Evolutionary conservation across 2,329 filamentous ascomycete species (phyloP).

Genomic region (Pseudogymnoascus sp.): DNA sequence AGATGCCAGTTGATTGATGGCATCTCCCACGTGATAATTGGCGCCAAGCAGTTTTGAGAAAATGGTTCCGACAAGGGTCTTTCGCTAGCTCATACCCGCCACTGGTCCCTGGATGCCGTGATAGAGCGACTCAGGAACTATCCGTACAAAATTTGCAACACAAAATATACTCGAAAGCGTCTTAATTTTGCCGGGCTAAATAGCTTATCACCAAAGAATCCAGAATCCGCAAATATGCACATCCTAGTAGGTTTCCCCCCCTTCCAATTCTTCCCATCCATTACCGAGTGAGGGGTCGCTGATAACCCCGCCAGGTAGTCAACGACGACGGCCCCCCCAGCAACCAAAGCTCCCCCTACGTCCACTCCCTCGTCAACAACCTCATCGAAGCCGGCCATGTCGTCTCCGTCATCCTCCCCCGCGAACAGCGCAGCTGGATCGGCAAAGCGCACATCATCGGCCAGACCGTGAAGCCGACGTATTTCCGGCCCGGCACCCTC

Average conservation of each 20-base stretch:
- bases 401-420: slow-evolving; percentile 87
- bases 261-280: background rate
- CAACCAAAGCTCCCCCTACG: slow-evolving; percentile 69
- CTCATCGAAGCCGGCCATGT: slow-evolving; percentile 69
- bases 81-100: background rate
- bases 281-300: background rate
- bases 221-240: slow-evolving; percentile 34
- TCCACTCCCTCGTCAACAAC: slow-evolving; percentile 63
- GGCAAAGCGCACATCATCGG: slow-evolving; percentile 96
- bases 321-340: slow-evolving; percentile 81
- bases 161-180: background rate
- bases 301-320: slow-evolving; percentile 37
- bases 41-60: background rate
- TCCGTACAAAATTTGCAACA: background rate
- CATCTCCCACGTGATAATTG: background rate
- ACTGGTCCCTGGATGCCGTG: background rate
- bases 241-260: slow-evolving; percentile 38
- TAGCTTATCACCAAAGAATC: background rate
- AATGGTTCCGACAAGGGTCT: background rate
- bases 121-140: background rate
- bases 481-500: slow-evolving; percentile 64
- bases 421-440: slow-evolving; percentile 94
- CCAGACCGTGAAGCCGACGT: slow-evolving; percentile 73
- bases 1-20: background rate
- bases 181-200: background rate